Evolutionary conservation across 1,139 yeast genomes (phyloP).

Genomic region (Kurtzmaniella quercitrusa): DNA sequence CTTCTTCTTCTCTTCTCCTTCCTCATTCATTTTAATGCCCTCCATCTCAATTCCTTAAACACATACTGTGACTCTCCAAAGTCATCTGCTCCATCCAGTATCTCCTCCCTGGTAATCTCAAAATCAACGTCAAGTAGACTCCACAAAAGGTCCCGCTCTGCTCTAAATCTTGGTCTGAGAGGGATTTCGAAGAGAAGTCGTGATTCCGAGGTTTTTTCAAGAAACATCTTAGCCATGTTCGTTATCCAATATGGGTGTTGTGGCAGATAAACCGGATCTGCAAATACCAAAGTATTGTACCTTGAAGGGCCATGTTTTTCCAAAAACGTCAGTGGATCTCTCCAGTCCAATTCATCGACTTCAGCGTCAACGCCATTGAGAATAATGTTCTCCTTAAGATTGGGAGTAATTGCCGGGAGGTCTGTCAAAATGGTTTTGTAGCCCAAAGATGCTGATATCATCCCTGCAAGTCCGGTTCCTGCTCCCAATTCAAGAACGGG

Average conservation of each 20-base stretch:
- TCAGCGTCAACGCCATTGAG: slow-evolving; percentile 38
- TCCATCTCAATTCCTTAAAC: slow-evolving; percentile 31
- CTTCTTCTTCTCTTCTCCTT: slow-evolving; percentile 2
- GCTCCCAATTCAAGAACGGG: slow-evolving; percentile 80
- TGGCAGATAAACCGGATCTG: slow-evolving; percentile 86
- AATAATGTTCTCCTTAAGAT: slow-evolving; percentile 54
- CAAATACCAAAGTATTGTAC: slow-evolving; percentile 61
- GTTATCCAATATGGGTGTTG: slow-evolving; percentile 75
- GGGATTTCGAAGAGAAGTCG: slow-evolving; percentile 72
- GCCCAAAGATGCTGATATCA: slow-evolving; percentile 52
- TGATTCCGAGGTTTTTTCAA: slow-evolving; percentile 32
- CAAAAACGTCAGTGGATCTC: slow-evolving; percentile 43
- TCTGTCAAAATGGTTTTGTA: slow-evolving; percentile 64
- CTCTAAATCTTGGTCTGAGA: slow-evolving; percentile 58
- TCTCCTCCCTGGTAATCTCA: slow-evolving; percentile 18
- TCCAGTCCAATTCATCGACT: slow-evolving; percentile 75
- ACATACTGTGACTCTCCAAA: slow-evolving; percentile 71
- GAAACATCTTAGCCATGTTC: slow-evolving; percentile 46
- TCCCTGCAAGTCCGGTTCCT: slow-evolving; percentile 91
- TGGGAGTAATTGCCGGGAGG: slow-evolving; percentile 69
- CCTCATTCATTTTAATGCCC: neutral
- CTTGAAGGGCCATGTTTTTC: slow-evolving; percentile 14
- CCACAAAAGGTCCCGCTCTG: slow-evolving; percentile 63
- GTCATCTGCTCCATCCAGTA: slow-evolving; percentile 74
- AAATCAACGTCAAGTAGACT: slow-evolving; percentile 35